These are phyloP conservation scores for Gnomoniopsis smithogilvyi DNA, from an alignment of 2,329 filamentous ascomycete genomes.

Conservation along the genomic window DNA sequence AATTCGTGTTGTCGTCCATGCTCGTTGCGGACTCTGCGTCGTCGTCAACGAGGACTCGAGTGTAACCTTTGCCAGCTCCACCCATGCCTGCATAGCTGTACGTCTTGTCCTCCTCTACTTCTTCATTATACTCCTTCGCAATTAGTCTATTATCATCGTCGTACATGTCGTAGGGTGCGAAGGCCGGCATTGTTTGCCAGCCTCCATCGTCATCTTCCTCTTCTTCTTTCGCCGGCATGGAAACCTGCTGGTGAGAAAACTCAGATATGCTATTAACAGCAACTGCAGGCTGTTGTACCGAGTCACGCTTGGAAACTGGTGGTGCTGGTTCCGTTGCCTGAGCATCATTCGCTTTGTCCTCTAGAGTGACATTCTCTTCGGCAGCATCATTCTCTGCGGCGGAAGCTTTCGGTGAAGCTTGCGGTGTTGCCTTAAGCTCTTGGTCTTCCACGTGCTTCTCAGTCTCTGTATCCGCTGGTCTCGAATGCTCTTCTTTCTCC, in stretches of 20 bases:
- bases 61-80: slow-evolving; percentile 92
- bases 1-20: slow-evolving; percentile 95
- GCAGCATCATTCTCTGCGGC: background rate
- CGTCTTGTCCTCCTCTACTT: slow-evolving; percentile 65
- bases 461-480: background rate
- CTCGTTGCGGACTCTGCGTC: slow-evolving; percentile 92
- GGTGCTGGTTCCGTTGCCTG: slow-evolving; percentile 21
- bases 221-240: slow-evolving; percentile 44
- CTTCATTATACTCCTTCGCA: slow-evolving; percentile 72
- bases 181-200: slow-evolving; percentile 95
- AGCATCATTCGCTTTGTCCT: slow-evolving; percentile 1
- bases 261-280: slow-evolving; percentile 56
- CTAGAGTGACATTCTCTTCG: slow-evolving; percentile 17
- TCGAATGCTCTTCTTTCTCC: background rate
- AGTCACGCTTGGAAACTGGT: slow-evolving; percentile 34
- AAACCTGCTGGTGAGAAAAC: slow-evolving; percentile 85
- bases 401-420: background rate
- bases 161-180: slow-evolving; percentile 91
- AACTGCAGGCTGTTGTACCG: slow-evolving; percentile 34
- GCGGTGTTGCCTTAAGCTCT: background rate
- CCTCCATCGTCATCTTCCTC: slow-evolving; percentile 60
- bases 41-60: slow-evolving; percentile 89
- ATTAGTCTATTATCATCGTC: slow-evolving; percentile 89
- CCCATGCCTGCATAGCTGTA: slow-evolving; percentile 75
- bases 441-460: background rate